phyloP scores from a whole-genome alignment of 2,329 filamentous ascomycete species.

The Pleochaeta shiraiana region DNA sequence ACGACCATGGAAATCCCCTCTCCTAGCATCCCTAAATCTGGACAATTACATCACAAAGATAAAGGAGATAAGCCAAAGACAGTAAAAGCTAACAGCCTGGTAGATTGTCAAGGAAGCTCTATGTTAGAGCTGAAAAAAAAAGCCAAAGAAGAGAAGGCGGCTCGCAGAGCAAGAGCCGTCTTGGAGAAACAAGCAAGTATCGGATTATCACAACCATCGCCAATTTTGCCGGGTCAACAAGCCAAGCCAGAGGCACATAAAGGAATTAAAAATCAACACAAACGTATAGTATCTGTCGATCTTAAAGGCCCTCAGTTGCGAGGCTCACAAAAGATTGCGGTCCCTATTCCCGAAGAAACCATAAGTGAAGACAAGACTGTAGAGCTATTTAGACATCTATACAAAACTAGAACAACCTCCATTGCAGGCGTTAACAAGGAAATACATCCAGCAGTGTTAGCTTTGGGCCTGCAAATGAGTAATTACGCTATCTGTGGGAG shows the following conservation, averaged over 20 bases:
- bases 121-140: conserved; percentile 45
- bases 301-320: conserved; percentile 12
- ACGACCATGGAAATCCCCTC: too few species aligned
- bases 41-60: too few species aligned
- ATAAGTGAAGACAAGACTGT: conserved; percentile 42
- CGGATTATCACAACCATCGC: conserved; percentile 7
- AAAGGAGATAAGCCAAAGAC: too few species aligned
- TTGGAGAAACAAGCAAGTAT: conserved; percentile 23
- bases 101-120: neutral
- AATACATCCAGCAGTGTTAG: conserved; percentile 69
- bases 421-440: conserved; percentile 41
- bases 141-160: conserved; percentile 80
- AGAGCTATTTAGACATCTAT: conserved; percentile 65
- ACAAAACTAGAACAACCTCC: conserved; percentile 45
- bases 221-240: conserved; percentile 1
- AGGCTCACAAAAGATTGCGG: conserved; percentile 11
- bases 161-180: conserved; percentile 54
- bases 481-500: conserved; percentile 70
- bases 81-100: too few species aligned
- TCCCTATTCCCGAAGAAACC: conserved; percentile 24
- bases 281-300: conserved; percentile 16
- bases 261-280: conserved; percentile 21
- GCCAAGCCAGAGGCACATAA: conserved; percentile 15
- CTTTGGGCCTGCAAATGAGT: conserved; percentile 70
- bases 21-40: too few species aligned